Conservation (phyloP, 768 basidiomycete genomes). For the Lactarius tabidus region DNA sequence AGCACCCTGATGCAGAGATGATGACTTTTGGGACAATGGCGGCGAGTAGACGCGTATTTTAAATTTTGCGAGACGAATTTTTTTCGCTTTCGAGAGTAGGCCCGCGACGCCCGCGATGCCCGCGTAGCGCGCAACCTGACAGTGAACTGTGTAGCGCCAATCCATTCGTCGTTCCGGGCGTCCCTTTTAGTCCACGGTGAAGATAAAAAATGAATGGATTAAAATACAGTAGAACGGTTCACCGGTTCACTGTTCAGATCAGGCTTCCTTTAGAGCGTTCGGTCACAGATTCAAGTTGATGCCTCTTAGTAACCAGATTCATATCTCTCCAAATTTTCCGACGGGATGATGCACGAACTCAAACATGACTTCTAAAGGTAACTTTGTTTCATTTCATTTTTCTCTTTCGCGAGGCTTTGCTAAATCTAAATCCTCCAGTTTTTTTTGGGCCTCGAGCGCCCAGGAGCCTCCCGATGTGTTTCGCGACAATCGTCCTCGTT, state of each 20-base stretch:
- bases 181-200: not conserved
- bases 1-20: not conserved
- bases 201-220: slow-evolving; percentile 3
- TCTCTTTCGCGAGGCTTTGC: not conserved
- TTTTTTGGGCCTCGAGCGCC: not conserved
- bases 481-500: not conserved
- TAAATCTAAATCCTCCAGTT: not conserved
- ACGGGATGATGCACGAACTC: not conserved
- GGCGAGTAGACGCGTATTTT: not conserved
- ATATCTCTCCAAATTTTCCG: not conserved
- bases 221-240: not conserved
- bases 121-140: slow-evolving; percentile 13
- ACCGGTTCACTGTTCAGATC: not conserved
- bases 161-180: not conserved
- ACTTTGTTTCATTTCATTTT: not conserved
- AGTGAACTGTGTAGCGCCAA: not conserved
- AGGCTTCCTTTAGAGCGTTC: not conserved
- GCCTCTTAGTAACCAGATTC: not conserved
- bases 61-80: not conserved
- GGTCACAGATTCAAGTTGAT: not conserved
- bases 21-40: not conserved
- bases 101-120: slow-evolving; percentile 12
- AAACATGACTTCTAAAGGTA: not conserved
- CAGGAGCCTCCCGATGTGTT: not conserved
- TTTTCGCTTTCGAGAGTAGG: not conserved